Evolutionary conservation across 1,284 basidiomycete species (phyloP).

Genomic region (Cryptococcus sp.): DNA sequence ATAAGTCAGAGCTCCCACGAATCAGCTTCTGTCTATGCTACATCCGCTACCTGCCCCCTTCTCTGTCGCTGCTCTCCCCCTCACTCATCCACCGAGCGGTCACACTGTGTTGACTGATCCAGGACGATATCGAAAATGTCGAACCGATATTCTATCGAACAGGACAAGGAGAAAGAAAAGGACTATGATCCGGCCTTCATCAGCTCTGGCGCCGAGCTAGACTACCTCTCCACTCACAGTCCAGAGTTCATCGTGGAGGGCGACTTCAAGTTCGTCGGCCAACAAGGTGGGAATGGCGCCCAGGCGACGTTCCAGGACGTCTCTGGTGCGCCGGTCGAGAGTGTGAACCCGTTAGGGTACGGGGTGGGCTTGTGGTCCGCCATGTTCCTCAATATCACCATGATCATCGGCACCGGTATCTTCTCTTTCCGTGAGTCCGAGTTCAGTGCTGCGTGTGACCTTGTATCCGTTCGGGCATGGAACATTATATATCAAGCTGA

Average conservation of each 20-base stretch:
- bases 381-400: constrained; percentile 28
- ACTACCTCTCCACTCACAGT: too few species aligned
- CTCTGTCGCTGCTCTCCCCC: too few species aligned
- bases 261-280: constrained; percentile 16
- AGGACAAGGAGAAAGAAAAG: neutral
- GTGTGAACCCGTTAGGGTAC: constrained; percentile 24
- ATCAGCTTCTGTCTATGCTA: too few species aligned
- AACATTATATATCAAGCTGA: too few species aligned
- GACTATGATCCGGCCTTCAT: neutral
- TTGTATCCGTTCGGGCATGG: neutral
- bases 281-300: constrained; percentile 13
- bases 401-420: constrained; percentile 34
- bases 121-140: too few species aligned
- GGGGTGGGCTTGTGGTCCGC: constrained; percentile 23
- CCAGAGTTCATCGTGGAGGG: constrained; percentile 4
- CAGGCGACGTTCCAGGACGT: constrained; percentile 24
- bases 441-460: neutral
- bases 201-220: neutral
- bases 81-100: too few species aligned
- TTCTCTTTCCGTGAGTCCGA: constrained; percentile 28
- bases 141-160: neutral
- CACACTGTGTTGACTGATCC: too few species aligned
- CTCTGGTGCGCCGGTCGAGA: constrained; percentile 32
- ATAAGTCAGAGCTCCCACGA: too few species aligned
- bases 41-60: too few species aligned